Evolutionary conservation across 306 rosid genomes (phyloP).

Genomic region (Cicer yamashitae): DNA sequence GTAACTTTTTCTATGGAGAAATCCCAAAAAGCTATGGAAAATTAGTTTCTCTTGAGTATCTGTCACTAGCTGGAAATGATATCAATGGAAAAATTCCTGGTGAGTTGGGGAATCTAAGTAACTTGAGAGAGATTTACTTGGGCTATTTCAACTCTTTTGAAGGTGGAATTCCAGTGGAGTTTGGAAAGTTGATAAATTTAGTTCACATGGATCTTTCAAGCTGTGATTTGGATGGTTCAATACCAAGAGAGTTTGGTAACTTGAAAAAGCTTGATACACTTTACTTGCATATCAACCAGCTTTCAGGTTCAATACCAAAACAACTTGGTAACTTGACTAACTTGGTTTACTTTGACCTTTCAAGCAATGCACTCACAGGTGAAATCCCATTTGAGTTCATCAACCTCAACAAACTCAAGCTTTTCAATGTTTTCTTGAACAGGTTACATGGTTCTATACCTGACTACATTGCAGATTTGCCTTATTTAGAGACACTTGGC

Average conservation of each 20-base stretch:
- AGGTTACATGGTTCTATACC: constrained; percentile 86
- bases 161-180: constrained; percentile 82
- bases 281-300: constrained; percentile 69
- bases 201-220: constrained; percentile 74
- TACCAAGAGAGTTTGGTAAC: constrained; percentile 76
- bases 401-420: constrained; percentile 66
- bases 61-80: constrained; percentile 78
- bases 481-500: constrained; percentile 63
- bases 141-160: constrained; percentile 75
- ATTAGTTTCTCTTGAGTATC: constrained; percentile 63
- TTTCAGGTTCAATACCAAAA: constrained; percentile 75
- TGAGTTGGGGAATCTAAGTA: constrained; percentile 77
- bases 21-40: constrained; percentile 70
- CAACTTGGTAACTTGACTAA: constrained; percentile 71
- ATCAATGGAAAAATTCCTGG: constrained; percentile 72
- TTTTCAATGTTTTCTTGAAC: constrained; percentile 82
- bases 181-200: constrained; percentile 65
- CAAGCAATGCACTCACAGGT: constrained; percentile 77
- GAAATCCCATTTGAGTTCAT: constrained; percentile 82
- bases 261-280: constrained; percentile 70
- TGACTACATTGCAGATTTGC: constrained; percentile 68
- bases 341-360: constrained; percentile 69
- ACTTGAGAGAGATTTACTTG: constrained; percentile 67
- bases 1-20: constrained; percentile 70
- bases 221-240: constrained; percentile 71